Base-by-base conservation (phyloP, 2,329 filamentous ascomycete species). In the Didymella glomerata region DNA sequence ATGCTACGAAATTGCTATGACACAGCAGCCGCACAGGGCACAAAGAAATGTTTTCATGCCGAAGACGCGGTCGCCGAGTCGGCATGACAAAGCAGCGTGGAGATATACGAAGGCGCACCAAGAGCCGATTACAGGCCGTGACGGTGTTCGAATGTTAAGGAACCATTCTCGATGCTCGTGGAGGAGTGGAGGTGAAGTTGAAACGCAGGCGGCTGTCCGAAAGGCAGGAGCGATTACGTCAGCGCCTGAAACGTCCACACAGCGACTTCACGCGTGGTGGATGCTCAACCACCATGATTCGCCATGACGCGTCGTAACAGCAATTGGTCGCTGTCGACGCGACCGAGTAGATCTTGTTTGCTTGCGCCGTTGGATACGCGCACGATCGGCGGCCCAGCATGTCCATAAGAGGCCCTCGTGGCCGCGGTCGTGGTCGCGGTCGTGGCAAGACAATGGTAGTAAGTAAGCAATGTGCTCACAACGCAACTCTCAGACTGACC, bases 351-450 rank as follows among this genome's bases (percentile, higher is more conserved):
- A 3, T 14, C 10, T 16, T 3, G 5, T 20, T 22, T 53, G 27
- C 28, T 10, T 32, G 41, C 27, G 30, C 49, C 11, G 5, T 46
- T 49, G 48, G 25, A 40, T 24, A 16, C 30, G 48, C 48, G 42
- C 44, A 44, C 20, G 24, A 3, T 3, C 13, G 10, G 22, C 30
- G 8, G 14, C 22, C 18, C 2, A 45, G 48, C 32, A 75, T 75
- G 73, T 67, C 68, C 20, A 44, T 63, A 63, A 72, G 66, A 57
- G 68, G 63, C 20, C 38, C 55, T 10, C 54, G 62, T n/a, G 57
- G 64, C 22, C 62, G 64, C 34, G 67, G 66, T 7, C 45, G 59
- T 20, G 65, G 61, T 30, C 63, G 61, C 22, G 62, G 63, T n/a
- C 60, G 67, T 22, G 67, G 67, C 42, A 62, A 62, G 54, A 68